Evolutionary conservation across 768 basidiomycete genomes (phyloP).

Genomic region (Trametes elegans): DNA sequence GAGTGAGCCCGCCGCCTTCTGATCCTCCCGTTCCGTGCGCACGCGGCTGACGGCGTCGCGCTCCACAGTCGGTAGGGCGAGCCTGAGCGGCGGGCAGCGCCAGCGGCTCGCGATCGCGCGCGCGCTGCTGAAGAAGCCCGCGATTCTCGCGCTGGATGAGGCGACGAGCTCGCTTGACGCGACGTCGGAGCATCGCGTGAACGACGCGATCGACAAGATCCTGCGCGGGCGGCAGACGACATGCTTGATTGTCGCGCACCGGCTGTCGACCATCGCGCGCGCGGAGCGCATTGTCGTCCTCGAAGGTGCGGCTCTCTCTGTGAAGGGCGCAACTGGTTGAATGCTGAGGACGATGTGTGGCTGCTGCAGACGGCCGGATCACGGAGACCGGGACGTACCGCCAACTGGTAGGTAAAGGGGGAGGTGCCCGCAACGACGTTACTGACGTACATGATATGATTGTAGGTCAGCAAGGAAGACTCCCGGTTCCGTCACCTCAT

Average conservation of each 20-base stretch:
- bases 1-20: constrained; percentile 48
- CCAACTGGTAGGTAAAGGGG: constrained; percentile 65
- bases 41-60: constrained; percentile 4
- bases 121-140: constrained; percentile 85
- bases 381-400: constrained; percentile 81
- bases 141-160: constrained; percentile 86
- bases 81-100: constrained; percentile 75
- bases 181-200: constrained; percentile 83
- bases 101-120: constrained; percentile 83
- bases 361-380: constrained; percentile 61
- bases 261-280: constrained; percentile 85
- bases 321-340: not conserved
- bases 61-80: constrained; percentile 65
- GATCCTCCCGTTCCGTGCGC: not conserved
- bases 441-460: not conserved
- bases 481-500: constrained; percentile 86
- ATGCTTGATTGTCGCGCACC: constrained; percentile 86
- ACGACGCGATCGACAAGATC: constrained; percentile 89
- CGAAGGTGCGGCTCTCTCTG: constrained; percentile 52
- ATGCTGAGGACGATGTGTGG: not conserved
- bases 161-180: constrained; percentile 89
- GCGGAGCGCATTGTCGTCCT: constrained; percentile 89
- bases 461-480: constrained; percentile 58
- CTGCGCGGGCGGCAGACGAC: constrained; percentile 77
- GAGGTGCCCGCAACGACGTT: not conserved